Evolutionary conservation across 2,329 filamentous ascomycete genomes (phyloP).

Genomic region (Neopestalotiopsis sp.): DNA sequence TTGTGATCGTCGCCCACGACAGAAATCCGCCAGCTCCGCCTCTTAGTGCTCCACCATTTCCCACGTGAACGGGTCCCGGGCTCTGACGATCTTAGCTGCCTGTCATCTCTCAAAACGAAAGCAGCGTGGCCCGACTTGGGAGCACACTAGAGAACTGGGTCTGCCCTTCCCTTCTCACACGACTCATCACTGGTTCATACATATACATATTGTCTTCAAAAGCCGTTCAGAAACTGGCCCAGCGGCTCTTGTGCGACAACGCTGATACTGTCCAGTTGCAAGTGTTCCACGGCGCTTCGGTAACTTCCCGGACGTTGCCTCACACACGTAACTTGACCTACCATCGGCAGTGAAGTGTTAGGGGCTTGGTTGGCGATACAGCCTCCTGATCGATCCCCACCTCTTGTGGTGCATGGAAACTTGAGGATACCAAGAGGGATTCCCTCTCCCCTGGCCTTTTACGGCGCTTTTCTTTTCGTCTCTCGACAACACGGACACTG

Average conservation of each 20-base stretch:
- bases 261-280: constrained; percentile 27
- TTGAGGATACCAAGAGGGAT: background rate
- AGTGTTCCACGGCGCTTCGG: constrained; percentile 28
- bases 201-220: constrained; percentile 21
- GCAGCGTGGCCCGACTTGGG: background rate
- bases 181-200: constrained; percentile 16
- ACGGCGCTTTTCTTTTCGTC: background rate
- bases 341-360: constrained; percentile 24
- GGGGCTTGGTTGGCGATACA: background rate
- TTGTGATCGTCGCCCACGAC: constrained; percentile 17
- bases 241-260: constrained; percentile 26
- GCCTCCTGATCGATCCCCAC: constrained; percentile 3
- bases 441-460: background rate
- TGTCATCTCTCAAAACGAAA: constrained; percentile 1
- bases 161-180: background rate
- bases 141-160: background rate
- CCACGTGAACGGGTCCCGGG: constrained; percentile 6
- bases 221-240: constrained; percentile 31
- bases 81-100: constrained; percentile 11
- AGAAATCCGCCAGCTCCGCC: constrained; percentile 8
- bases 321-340: constrained; percentile 25
- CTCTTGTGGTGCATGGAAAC: background rate
- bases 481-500: constrained; percentile 5
- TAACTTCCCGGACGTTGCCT: constrained; percentile 26
- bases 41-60: constrained; percentile 11